These are phyloP conservation scores for Narthecium ossifragum DNA, from an alignment of 106 monocot genomes.

Conservation along the genomic window DNA sequence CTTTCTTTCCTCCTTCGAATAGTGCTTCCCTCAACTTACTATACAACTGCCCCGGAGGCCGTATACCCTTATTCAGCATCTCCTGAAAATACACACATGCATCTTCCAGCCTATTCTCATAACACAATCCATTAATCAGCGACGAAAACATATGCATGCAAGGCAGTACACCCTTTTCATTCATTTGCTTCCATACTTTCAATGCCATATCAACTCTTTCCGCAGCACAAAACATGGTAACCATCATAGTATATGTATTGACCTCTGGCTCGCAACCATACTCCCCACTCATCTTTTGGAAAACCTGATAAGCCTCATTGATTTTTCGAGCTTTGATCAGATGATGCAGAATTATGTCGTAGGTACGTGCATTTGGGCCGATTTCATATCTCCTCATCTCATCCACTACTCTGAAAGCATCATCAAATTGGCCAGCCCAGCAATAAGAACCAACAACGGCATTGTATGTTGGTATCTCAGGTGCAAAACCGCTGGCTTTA, in stretches of 20 bases:
- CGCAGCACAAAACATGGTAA: constrained; percentile 65
- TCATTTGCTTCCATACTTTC: constrained; percentile 78
- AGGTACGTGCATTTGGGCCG: constrained; percentile 71
- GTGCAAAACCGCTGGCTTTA: constrained; percentile 40
- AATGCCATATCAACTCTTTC: constrained; percentile 69
- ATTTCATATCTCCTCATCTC: constrained; percentile 56
- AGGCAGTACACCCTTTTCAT: constrained; percentile 57
- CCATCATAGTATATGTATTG: constrained; percentile 84
- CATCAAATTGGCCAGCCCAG: constrained; percentile 36
- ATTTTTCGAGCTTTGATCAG: constrained; percentile 45
- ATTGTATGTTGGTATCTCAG: constrained; percentile 76
- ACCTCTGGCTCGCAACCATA: constrained; percentile 54
- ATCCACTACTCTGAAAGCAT: constrained; percentile 59
- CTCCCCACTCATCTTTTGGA: constrained; percentile 35
- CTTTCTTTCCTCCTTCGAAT: constrained; percentile 47
- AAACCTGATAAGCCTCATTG: constrained; percentile 61
- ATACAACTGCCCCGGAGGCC: constrained; percentile 72
- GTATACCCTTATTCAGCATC: constrained; percentile 79
- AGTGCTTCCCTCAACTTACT: constrained; percentile 62
- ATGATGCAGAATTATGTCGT: constrained; percentile 72
- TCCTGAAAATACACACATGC: constrained; percentile 75
- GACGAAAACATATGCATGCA: constrained; percentile 91
- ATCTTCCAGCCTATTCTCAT: constrained; percentile 64
- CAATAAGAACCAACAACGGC: constrained; percentile 85
- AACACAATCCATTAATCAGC: constrained; percentile 60